Conservation (phyloP, 1,284 basidiomycete species). For the Ganoderma leucocontextum region DNA sequence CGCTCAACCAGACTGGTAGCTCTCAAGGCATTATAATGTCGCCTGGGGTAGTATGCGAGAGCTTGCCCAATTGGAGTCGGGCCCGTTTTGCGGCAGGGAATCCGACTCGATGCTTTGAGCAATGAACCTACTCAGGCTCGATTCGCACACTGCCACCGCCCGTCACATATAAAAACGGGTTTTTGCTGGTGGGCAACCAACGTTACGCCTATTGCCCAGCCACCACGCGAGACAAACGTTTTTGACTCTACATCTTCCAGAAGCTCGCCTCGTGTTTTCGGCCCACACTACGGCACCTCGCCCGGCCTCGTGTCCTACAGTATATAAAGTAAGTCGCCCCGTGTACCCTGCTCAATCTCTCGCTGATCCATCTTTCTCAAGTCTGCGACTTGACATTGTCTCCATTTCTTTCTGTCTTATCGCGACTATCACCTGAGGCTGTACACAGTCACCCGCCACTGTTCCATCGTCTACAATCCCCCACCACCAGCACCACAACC, state of each 20-base stretch:
- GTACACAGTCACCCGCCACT: neutral
- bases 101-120: neutral
- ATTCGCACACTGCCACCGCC: neutral
- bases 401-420: neutral
- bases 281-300: constrained; percentile 13
- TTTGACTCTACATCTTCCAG: neutral
- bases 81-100: too few relatives aligned
- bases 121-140: neutral
- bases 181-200: neutral
- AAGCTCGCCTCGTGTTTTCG: constrained; percentile 22
- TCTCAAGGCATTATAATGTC: neutral
- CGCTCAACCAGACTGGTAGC: too few relatives aligned
- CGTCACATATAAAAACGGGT: neutral
- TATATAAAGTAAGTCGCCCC: constrained; percentile 20
- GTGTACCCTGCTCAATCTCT: constrained; percentile 5
- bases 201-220: constrained; percentile 1
- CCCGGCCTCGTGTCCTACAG: constrained; percentile 21
- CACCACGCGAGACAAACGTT: neutral
- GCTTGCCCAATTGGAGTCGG: neutral
- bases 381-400: constrained; percentile 29
- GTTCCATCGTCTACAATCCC: neutral
- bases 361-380: constrained; percentile 13
- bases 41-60: neutral
- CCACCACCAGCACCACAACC: constrained; percentile 10
- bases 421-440: neutral